phyloP scores from a whole-genome alignment of 2,329 filamentous ascomycete species.

The Camptophora hylomeconis region DNA sequence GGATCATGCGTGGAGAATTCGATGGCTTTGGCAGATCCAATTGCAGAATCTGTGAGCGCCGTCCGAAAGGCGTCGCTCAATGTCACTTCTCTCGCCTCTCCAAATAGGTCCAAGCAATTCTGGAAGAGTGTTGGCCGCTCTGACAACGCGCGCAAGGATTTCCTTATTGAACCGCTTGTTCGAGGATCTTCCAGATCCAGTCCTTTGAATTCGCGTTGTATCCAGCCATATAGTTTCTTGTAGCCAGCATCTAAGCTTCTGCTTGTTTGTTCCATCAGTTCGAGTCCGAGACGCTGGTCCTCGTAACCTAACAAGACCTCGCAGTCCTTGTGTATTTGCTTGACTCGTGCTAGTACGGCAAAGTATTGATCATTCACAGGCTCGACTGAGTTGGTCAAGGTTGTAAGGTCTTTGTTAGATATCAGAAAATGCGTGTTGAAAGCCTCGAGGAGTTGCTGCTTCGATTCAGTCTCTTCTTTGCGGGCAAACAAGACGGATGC shows the following conservation, averaged over 20 bases:
- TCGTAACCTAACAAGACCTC: slow-evolving; percentile 81
- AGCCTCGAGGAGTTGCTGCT: slow-evolving; percentile 65
- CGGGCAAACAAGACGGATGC: slow-evolving; percentile 60
- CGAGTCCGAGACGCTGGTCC: slow-evolving; percentile 73
- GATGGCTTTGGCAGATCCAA: slow-evolving; percentile 59
- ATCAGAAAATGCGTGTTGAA: slow-evolving; percentile 77
- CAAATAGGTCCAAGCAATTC: slow-evolving; percentile 84
- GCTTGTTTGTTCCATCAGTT: slow-evolving; percentile 83
- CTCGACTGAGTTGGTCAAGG: slow-evolving; percentile 64
- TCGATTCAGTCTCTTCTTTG: slow-evolving; percentile 61
- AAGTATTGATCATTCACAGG: slow-evolving; percentile 83
- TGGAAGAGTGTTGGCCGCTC: slow-evolving; percentile 85
- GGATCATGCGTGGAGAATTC: slow-evolving; percentile 88
- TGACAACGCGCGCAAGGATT: slow-evolving; percentile 72
- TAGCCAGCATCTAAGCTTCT: slow-evolving; percentile 79
- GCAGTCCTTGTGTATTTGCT: slow-evolving; percentile 78
- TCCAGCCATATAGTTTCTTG: slow-evolving; percentile 92
- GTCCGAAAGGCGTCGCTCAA: slow-evolving; percentile 81
- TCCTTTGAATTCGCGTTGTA: slow-evolving; percentile 83
- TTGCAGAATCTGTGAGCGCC: slow-evolving; percentile 59
- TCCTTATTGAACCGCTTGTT: slow-evolving; percentile 71
- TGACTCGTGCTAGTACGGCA: slow-evolving; percentile 59
- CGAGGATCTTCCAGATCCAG: slow-evolving; percentile 90
- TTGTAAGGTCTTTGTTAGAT: slow-evolving; percentile 61
- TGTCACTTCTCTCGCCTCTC: slow-evolving; percentile 74